A percentile compares a stretch with the other conserved stretches of the same genome.
Evolutionary conservation across 345 rosid species (phyloP).

Genomic region (Melastoma malabathricum): DNA sequence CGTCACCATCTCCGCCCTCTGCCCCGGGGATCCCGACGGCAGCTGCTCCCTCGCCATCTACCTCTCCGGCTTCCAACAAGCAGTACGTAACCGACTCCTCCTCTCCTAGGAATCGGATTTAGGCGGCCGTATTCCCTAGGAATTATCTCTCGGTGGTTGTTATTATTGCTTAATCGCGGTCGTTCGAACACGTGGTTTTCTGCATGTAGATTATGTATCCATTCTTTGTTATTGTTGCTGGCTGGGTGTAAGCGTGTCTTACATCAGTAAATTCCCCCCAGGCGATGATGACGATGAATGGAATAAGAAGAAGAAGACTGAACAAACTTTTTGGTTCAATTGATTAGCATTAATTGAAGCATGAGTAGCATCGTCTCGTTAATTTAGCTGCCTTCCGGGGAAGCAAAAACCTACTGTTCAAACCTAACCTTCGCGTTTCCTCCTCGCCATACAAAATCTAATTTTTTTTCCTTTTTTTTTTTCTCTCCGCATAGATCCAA

Average conservation of each 20-base stretch:
- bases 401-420: constrained; percentile 4
- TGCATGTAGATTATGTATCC: too few relatives aligned
- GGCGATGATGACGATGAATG: too few relatives aligned
- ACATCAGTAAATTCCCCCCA: too few relatives aligned
- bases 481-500: neutral
- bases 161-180: too few relatives aligned
- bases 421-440: constrained; percentile 7
- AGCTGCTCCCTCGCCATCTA: constrained; percentile 81
- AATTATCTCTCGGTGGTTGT: neutral
- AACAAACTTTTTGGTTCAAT: too few relatives aligned
- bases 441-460: constrained; percentile 2
- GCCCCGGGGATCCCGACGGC: constrained; percentile 30
- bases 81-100: constrained; percentile 23
- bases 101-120: neutral
- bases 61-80: constrained; percentile 72
- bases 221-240: too few relatives aligned
- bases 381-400: neutral
- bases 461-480: neutral
- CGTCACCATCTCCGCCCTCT: constrained; percentile 66
- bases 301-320: too few relatives aligned
- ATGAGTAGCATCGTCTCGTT: neutral
- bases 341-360: neutral
- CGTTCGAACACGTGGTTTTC: too few relatives aligned
- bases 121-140: neutral
- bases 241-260: too few relatives aligned